These are phyloP conservation scores for Aspergillus novofumigatus DNA, from an alignment of 2,329 filamentous ascomycete genomes.

Conservation along the genomic window DNA sequence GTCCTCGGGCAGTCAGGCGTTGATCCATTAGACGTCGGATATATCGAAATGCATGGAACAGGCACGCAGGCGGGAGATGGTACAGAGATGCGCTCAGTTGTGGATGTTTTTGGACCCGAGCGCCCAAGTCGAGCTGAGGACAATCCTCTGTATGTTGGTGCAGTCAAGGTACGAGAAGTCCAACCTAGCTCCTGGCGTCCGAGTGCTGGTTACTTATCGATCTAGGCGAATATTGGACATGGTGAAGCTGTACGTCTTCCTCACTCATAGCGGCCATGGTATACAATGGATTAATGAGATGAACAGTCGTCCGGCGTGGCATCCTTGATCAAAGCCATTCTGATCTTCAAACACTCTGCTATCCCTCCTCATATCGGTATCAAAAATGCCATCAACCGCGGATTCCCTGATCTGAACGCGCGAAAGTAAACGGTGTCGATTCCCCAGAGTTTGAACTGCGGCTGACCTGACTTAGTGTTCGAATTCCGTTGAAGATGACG, in stretches of 20 bases:
- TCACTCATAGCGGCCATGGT: no score
- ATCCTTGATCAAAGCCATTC: conserved; percentile 56
- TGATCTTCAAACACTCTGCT: conserved; percentile 60
- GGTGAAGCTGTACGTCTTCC: conserved; percentile 28
- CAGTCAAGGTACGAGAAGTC: conserved; percentile 17
- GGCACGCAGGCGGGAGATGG: conserved; percentile 36
- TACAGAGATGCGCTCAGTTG: conserved; percentile 34
- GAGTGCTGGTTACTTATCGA: no score
- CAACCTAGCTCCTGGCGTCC: no score
- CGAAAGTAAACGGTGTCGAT: no score
- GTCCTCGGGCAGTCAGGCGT: conserved; percentile 33
- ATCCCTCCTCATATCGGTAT: conserved; percentile 67
- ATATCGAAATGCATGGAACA: conserved; percentile 38
- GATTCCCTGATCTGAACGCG: conserved; percentile 19
- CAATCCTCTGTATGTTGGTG: conserved; percentile 29
- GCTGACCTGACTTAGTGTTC: conserved; percentile 28
- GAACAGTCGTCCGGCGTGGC: conserved; percentile 24
- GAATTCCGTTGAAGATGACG: conserved; percentile 44
- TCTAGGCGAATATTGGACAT: conserved; percentile 41
- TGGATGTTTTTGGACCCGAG: conserved; percentile 29
- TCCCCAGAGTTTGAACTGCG: conserved; percentile 11
- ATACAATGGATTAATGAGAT: no score
- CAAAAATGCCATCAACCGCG: conserved; percentile 45
- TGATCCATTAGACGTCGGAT: conserved; percentile 33
- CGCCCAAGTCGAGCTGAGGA: conserved; percentile 22